phyloP scores from a whole-genome alignment of 2,329 filamentous ascomycete species.

The Hypoxylon sp. region DNA sequence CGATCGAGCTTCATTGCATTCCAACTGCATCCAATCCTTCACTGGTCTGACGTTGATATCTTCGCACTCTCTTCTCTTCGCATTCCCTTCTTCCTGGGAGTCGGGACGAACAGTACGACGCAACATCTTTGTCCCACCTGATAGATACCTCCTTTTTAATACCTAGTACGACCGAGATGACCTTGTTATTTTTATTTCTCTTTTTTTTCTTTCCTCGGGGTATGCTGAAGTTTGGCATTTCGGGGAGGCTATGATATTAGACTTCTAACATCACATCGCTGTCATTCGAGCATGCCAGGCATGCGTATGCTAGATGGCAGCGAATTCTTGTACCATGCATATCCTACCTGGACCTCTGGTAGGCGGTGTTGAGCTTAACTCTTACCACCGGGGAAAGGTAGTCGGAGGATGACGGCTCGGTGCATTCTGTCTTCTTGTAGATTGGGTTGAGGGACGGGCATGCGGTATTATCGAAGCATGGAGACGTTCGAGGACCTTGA shows the following conservation, averaged over 20 bases:
- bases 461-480: constrained; percentile 18
- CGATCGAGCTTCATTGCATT: constrained; percentile 23
- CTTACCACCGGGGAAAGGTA: constrained; percentile 36
- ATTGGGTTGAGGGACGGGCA: constrained; percentile 19
- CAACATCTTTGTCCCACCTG: constrained; percentile 4
- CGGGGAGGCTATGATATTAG: constrained; percentile 31
- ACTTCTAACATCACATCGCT: constrained; percentile 36
- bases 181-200: background rate
- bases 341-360: constrained; percentile 41
- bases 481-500: constrained; percentile 19
- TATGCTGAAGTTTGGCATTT: constrained; percentile 16
- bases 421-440: constrained; percentile 39
- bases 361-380: constrained; percentile 51
- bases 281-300: constrained; percentile 31
- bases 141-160: constrained; percentile 18
- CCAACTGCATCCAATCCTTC: constrained; percentile 27
- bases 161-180: constrained; percentile 36
- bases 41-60: background rate
- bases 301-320: constrained; percentile 31
- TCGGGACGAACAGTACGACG: constrained; percentile 8
- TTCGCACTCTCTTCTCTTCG: constrained; percentile 22
- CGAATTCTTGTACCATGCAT: constrained; percentile 40
- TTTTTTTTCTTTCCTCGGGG: constrained; percentile 9
- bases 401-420: constrained; percentile 51
- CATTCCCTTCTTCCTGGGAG: constrained; percentile 15